These are phyloP conservation scores for Trichoderma simmonsii DNA, from an alignment of 2,329 filamentous ascomycete genomes.

Conservation along the genomic window DNA sequence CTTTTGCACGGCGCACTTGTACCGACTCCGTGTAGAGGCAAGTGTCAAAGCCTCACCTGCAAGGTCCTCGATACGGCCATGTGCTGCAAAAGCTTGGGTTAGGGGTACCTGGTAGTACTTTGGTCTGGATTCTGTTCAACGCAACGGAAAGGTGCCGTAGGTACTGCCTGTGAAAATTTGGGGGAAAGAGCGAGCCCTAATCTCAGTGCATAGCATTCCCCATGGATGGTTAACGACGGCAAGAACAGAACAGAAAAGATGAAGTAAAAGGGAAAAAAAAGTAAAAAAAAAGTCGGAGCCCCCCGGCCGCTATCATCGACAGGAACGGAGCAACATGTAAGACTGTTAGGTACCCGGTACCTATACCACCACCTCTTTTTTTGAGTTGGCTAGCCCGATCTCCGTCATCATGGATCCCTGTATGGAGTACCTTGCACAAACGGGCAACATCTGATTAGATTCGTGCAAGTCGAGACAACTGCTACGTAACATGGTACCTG, in stretches of 20 bases:
- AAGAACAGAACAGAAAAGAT: neutral
- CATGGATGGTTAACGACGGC: constrained; percentile 1
- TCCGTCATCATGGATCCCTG: constrained; percentile 10
- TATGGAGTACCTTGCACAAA: constrained; percentile 2
- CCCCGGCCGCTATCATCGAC: neutral
- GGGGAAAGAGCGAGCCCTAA: neutral
- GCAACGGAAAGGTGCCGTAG: neutral
- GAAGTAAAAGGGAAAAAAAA: neutral
- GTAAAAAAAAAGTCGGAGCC: neutral
- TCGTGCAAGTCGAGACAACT: neutral
- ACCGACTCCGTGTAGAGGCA: neutral
- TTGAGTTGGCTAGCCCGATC: constrained; percentile 13
- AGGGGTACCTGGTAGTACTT: neutral
- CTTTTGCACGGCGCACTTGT: neutral
- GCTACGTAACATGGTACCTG: neutral
- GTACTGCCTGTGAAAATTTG: neutral
- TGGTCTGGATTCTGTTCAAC: neutral
- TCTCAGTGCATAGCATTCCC: neutral
- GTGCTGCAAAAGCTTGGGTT: neutral
- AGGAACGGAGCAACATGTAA: neutral
- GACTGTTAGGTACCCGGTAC: neutral
- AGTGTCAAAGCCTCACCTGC: neutral
- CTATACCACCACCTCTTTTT: neutral
- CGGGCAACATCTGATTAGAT: constrained; percentile 11
- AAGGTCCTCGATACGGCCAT: neutral